These are phyloP conservation scores for Trifolium pratense DNA, from an alignment of 306 rosid genomes.

Conservation along the genomic window DNA sequence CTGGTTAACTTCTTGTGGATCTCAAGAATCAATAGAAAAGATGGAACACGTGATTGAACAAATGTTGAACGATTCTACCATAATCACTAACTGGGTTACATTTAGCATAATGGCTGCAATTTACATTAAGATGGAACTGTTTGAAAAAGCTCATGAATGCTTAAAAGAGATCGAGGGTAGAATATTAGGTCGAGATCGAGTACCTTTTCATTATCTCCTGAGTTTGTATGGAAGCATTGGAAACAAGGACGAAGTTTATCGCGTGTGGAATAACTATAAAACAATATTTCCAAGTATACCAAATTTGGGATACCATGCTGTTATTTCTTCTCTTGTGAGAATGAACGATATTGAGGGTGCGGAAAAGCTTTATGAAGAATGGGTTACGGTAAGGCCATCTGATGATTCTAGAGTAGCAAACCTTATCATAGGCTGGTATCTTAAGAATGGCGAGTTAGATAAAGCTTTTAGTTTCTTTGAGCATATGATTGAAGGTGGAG, in stretches of 20 bases:
- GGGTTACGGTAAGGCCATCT: slow-evolving; percentile 66
- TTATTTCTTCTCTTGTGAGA: slow-evolving; percentile 73
- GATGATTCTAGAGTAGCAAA: slow-evolving; percentile 85
- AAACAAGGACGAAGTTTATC: slow-evolving; percentile 77
- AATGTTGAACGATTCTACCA: slow-evolving; percentile 66
- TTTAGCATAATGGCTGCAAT: slow-evolving; percentile 90
- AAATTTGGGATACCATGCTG: slow-evolving; percentile 85
- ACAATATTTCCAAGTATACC: slow-evolving; percentile 71
- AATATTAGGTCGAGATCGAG: slow-evolving; percentile 79
- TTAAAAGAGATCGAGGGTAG: slow-evolving; percentile 74
- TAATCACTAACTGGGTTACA: slow-evolving; percentile 86
- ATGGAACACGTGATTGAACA: slow-evolving; percentile 85
- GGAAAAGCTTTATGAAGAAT: slow-evolving; percentile 73
- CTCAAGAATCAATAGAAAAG: slow-evolving; percentile 68
- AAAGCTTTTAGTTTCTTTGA: slow-evolving; percentile 65
- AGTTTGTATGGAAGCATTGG: slow-evolving; percentile 82
- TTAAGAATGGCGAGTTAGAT: slow-evolving; percentile 56
- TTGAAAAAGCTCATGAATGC: slow-evolving; percentile 82
- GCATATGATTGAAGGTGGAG: slow-evolving; percentile 65
- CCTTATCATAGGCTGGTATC: slow-evolving; percentile 66
- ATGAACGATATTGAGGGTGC: slow-evolving; percentile 80
- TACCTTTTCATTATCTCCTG: slow-evolving; percentile 87
- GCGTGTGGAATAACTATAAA: slow-evolving; percentile 84
- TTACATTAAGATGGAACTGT: slow-evolving; percentile 77
- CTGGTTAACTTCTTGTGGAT: slow-evolving; percentile 94